Conservation (phyloP, 1,284 basidiomycete genomes). For the Neonothopanus nambi region DNA sequence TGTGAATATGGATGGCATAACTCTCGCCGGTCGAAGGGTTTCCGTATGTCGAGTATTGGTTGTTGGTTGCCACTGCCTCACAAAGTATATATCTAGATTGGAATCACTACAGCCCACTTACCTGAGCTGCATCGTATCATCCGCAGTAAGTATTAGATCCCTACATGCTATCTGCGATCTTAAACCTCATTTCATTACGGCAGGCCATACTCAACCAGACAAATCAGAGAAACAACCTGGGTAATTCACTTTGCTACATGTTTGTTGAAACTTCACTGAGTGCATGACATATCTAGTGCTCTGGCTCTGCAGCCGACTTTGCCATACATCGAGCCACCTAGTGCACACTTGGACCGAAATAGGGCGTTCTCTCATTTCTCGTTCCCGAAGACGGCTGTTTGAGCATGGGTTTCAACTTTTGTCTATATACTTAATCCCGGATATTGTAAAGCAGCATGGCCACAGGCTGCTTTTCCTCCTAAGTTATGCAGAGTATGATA, state of each 20-base stretch:
- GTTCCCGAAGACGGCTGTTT: too few species aligned
- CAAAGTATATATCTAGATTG: background rate
- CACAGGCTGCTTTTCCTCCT: too few species aligned
- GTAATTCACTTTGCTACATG: background rate
- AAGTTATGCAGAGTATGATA: too few species aligned
- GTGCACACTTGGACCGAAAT: too few species aligned
- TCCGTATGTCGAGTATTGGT: constrained; percentile 34
- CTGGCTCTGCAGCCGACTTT: background rate
- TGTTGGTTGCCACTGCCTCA: background rate
- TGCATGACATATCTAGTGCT: background rate
- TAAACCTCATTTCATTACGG: too few species aligned
- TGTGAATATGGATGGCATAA: constrained; percentile 37
- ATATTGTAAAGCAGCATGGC: too few species aligned
- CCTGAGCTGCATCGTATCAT: constrained; percentile 49
- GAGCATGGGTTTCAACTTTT: too few species aligned
- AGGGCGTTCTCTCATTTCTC: too few species aligned
- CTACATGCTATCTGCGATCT: background rate
- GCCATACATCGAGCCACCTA: background rate
- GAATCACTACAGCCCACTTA: constrained; percentile 39
- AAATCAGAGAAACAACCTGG: background rate
- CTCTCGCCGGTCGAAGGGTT: constrained; percentile 38
- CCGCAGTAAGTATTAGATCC: constrained; percentile 22
- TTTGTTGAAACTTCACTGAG: background rate
- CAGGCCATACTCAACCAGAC: background rate
- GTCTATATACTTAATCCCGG: too few species aligned